Percentiles rank a stretch among this genome's conserved stretches.
Evolutionary conservation across 2,329 filamentous ascomycete species (phyloP).

Genomic region (Zymoseptoria crescenta): DNA sequence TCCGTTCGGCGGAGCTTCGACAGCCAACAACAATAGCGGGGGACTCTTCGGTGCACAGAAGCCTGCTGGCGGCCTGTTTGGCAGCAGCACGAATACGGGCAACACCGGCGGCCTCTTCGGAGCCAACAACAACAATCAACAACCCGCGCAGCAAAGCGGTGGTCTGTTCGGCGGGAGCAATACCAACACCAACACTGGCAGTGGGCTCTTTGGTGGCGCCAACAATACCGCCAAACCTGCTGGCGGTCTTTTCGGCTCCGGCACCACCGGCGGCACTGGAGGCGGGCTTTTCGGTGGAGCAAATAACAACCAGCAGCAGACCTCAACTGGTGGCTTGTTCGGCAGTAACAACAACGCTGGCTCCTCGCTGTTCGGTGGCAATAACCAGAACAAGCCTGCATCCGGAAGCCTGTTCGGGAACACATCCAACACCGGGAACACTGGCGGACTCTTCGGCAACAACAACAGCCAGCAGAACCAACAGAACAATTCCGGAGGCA

Average conservation of each 20-base stretch:
- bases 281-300: conserved; percentile 21
- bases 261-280: conserved; percentile 6
- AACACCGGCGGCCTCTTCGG: conserved; percentile 31
- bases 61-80: conserved; percentile 34
- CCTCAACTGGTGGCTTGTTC: conserved; percentile 19
- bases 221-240: conserved; percentile 26
- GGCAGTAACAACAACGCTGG: conserved; percentile 22
- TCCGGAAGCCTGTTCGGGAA: conserved; percentile 37
- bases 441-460: conserved; percentile 28
- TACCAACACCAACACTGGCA: conserved; percentile 24
- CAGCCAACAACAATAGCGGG: conserved; percentile 26
- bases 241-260: conserved; percentile 16
- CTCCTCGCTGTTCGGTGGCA: conserved; percentile 26
- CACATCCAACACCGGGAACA: conserved; percentile 27
- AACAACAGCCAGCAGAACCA: conserved; percentile 32
- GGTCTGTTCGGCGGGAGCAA: conserved; percentile 23
- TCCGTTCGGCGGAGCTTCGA: conserved; percentile 35
- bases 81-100: conserved; percentile 24
- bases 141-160: conserved; percentile 11
- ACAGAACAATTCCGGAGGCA: conserved; percentile 26
- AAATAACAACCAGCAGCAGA: conserved; percentile 22
- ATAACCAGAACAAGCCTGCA: conserved; percentile 35
- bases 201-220: conserved; percentile 35
- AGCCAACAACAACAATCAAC: conserved; percentile 18
- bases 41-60: conserved; percentile 26